Evolutionary conservation across 73 alveolate species (phyloP).

Genomic region (Strombidium stylifer): DNA sequence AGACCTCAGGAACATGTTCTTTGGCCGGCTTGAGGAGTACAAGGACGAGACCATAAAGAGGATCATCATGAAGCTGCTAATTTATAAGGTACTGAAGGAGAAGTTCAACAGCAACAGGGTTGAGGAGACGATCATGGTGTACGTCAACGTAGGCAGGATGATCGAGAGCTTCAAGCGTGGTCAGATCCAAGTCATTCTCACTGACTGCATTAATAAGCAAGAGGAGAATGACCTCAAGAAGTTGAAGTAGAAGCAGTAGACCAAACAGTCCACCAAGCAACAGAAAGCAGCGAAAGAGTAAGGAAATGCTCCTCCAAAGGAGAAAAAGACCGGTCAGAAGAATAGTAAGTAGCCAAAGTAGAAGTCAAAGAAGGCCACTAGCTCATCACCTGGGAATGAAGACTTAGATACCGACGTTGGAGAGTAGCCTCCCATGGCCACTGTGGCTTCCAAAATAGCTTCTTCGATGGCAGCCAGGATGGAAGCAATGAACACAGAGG

Average conservation of each 20-base stretch:
- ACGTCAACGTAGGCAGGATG: conserved; percentile 22
- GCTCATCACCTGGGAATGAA: background rate
- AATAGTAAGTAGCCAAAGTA: background rate
- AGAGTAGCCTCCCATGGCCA: too few relatives aligned
- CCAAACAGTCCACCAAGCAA: background rate
- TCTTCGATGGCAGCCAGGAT: too few relatives aligned
- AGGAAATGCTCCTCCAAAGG: background rate
- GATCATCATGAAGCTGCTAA: conserved; percentile 12
- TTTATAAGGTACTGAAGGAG: conserved; percentile 27
- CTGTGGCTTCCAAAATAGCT: too few relatives aligned
- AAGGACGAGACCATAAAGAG: conserved; percentile 19
- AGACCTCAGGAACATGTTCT: conserved; percentile 12
- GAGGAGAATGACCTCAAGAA: conserved; percentile 8
- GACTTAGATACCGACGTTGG: background rate
- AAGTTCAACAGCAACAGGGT: conserved; percentile 12
- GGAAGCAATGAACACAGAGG: too few relatives aligned
- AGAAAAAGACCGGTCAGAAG: background rate
- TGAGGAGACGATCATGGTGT: conserved; percentile 25
- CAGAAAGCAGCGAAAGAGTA: background rate
- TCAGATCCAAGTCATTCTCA: conserved; percentile 3
- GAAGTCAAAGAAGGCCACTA: background rate
- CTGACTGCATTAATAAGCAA: conserved; percentile 19
- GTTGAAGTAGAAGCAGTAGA: conserved; percentile 2
- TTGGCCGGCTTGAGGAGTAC: conserved; percentile 17
- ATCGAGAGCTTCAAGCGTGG: conserved; percentile 17